A percentile compares a stretch with the other conserved stretches of the same genome.
Evolutionary conservation across 2,329 filamentous ascomycete genomes (phyloP).

Genomic region (Pezicula neosporulosa): DNA sequence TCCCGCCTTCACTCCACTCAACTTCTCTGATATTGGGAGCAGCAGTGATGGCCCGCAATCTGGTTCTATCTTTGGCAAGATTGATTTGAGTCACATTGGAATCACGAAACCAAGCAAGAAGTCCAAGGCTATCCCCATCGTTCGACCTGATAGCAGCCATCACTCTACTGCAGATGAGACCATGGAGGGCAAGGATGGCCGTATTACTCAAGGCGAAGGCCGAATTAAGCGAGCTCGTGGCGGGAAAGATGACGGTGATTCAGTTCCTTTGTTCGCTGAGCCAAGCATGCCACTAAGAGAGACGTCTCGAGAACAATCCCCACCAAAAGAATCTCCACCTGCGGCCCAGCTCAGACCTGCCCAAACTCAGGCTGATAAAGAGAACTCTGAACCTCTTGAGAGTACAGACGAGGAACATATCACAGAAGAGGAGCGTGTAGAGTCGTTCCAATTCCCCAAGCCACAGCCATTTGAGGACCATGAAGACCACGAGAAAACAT

Average conservation of each 20-base stretch:
- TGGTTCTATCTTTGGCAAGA: conserved; percentile 64
- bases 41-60: conserved; percentile 36
- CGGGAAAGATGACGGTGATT: conserved; percentile 62
- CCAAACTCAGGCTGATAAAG: conserved; percentile 23
- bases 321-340: conserved; percentile 20
- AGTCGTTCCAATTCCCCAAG: neutral
- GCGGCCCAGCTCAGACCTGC: neutral
- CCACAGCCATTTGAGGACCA: neutral
- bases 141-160: conserved; percentile 57
- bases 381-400: conserved; percentile 23
- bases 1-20: conserved; percentile 68
- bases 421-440: conserved; percentile 4
- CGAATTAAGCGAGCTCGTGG: conserved; percentile 74
- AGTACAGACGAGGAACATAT: conserved; percentile 7
- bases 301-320: conserved; percentile 25
- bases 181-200: conserved; percentile 56
- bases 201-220: conserved; percentile 58
- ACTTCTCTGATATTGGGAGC: conserved; percentile 42
- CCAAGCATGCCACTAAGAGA: conserved; percentile 36
- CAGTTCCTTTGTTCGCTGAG: conserved; percentile 72
- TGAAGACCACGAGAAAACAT: conserved; percentile 39
- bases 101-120: conserved; percentile 64
- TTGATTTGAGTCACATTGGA: conserved; percentile 59
- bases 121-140: conserved; percentile 81
- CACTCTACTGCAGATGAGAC: conserved; percentile 31